Evolutionary conservation across 441 rosid genomes (phyloP), one percentile per base, ranked within the genome.

Genomic region (Populus hybrid): DNA sequence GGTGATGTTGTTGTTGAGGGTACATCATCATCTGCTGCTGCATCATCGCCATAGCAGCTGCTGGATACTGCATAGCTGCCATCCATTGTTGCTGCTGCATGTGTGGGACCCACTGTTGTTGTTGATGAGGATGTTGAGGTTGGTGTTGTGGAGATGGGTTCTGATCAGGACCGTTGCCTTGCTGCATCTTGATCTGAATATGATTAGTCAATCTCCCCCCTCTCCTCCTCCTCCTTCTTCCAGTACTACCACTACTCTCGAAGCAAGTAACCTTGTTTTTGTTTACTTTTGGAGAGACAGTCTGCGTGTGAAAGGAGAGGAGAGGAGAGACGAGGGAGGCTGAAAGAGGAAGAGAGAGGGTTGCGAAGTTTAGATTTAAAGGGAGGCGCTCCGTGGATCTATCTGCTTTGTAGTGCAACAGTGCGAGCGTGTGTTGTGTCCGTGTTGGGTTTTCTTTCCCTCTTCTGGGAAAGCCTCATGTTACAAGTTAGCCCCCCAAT

Each of bases 11-110:
- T 53, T 85, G 89, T 68, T 89, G 91, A 42, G 91, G 89, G 71
- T 86, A 91, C 75, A 87, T 85, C 71, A 86, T 87, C 91, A 93
- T 89, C 92, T 90, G 97, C 71, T 95, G 98, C 80, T 91, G 97
- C 98, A 88, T 88, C 94, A 91, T 93, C 79, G 87, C 87, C 94
- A 92, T 86, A 65, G 96, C 87, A 10, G 91, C 83, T 42, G 91
- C 84, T 4, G 98, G 93, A 75, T 89, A 93, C 85, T 86, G 94
- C 94, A 89, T 82, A 68, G 89, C 87, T 70, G 89, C 84, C 86
- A 85, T 78, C 94, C 95, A 90, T 63, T 83, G 95, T 74, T 83
- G 93, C 76, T 79, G 90, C 50, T 35, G 88, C 35, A 67, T 81
- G 38, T 50, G 84, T 24, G 73, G 89, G 9, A 57, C 79, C 82